Percentiles rank a stretch among this genome's conserved stretches.
Conservation (phyloP, 768 basidiomycete species). For the Collybia sordida region DNA sequence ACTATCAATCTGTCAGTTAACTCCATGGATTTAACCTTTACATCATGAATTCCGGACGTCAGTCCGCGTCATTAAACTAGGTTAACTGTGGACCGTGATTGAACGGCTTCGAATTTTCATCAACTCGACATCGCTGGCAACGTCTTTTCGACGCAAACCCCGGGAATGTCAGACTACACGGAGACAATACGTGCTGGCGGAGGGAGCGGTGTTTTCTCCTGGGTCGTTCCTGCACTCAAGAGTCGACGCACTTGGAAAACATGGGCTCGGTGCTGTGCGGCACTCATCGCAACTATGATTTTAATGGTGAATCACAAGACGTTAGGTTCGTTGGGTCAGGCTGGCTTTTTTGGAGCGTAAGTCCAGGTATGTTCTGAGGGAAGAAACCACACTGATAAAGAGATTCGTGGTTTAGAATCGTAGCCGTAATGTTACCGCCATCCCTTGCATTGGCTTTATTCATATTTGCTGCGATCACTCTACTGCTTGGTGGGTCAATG, state of each 20-base stretch:
- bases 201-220: slow-evolving; percentile 23
- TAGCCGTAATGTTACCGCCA: slow-evolving; percentile 39
- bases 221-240: slow-evolving; percentile 31
- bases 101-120: not conserved
- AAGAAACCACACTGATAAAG: not conserved
- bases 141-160: not conserved
- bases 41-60: not conserved
- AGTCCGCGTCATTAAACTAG: too few relatives aligned
- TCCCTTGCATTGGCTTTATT: slow-evolving; percentile 38
- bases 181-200: slow-evolving; percentile 4
- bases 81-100: too few relatives aligned
- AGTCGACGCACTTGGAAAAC: slow-evolving; percentile 37
- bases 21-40: not conserved
- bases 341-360: slow-evolving; percentile 39
- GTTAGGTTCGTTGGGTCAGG: slow-evolving; percentile 37
- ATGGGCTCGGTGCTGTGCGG: slow-evolving; percentile 36
- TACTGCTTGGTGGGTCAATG: slow-evolving; percentile 30
- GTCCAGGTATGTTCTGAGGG: slow-evolving; percentile 6
- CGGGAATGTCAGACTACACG: slow-evolving; percentile 10
- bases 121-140: not conserved
- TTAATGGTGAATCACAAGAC: slow-evolving; percentile 33
- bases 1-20: not conserved
- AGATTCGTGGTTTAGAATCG: slow-evolving; percentile 26
- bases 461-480: slow-evolving; percentile 28
- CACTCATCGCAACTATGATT: slow-evolving; percentile 28